Conservation (phyloP, 2,329 filamentous ascomycete genomes). For the Ophiostoma australiae region DNA sequence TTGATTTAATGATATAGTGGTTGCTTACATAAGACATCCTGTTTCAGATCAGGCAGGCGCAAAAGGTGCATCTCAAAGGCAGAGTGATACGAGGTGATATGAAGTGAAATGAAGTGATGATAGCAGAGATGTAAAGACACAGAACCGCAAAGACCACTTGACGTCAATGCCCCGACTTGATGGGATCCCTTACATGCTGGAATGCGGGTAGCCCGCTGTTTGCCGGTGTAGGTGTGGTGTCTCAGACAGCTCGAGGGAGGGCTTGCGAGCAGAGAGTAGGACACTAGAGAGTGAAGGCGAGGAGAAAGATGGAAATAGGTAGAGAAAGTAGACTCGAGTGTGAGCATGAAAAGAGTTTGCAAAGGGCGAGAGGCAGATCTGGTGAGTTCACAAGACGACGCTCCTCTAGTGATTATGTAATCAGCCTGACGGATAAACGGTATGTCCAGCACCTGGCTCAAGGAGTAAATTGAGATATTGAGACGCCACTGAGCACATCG, state of each 20-base stretch:
- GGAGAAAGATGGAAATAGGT: background rate
- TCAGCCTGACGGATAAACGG: too few relatives aligned
- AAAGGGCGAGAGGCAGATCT: background rate
- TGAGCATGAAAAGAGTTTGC: background rate
- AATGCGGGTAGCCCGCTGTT: slow-evolving; percentile 15
- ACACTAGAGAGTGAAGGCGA: background rate
- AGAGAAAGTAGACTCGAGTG: background rate
- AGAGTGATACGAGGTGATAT: background rate
- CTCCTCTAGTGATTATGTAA: too few relatives aligned
- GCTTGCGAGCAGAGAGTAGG: background rate
- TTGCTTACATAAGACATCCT: background rate
- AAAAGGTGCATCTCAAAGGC: background rate
- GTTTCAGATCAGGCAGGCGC: background rate
- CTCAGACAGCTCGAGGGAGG: background rate
- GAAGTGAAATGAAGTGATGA: too few relatives aligned
- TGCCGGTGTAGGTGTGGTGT: background rate
- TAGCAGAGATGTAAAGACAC: background rate
- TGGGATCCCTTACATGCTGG: slow-evolving; percentile 6
- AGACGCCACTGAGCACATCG: too few relatives aligned
- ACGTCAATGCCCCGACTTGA: background rate
- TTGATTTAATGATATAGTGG: background rate
- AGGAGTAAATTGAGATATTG: too few relatives aligned
- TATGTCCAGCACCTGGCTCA: too few relatives aligned
- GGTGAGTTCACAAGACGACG: too few relatives aligned
- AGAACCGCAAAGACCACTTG: background rate